Percentiles rank a stretch among this genome's conserved stretches.
Conservation (phyloP, 352 stramenopile genomes). For the Phytophthora colocasiae region DNA sequence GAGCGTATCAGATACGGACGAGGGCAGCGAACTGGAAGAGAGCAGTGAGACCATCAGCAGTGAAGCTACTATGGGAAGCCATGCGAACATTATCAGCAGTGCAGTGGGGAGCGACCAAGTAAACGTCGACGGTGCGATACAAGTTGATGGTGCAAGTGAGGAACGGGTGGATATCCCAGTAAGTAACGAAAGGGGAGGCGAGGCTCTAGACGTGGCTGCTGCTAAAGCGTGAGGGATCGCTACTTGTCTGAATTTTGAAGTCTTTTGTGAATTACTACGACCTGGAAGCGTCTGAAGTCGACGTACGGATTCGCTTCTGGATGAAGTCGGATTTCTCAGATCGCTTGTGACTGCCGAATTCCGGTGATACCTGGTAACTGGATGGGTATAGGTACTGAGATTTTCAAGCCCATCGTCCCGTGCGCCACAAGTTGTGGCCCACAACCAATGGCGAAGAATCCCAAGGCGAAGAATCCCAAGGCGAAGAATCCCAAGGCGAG, state of each 20-base stretch:
- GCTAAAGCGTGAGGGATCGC: not conserved
- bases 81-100: not conserved
- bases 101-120: slow-evolving; percentile 1
- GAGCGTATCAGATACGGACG: slow-evolving; percentile 19
- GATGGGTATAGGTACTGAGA: no score
- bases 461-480: no score
- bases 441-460: no score
- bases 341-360: no score
- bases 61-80: not conserved
- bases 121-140: not conserved
- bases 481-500: no score
- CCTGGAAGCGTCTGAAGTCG: no score
- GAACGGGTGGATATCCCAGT: not conserved
- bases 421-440: no score
- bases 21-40: slow-evolving; percentile 23
- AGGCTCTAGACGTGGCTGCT: not conserved
- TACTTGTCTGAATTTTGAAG: not conserved
- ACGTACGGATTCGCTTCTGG: no score
- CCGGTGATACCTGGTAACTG: no score
- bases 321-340: no score
- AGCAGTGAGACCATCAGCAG: not conserved
- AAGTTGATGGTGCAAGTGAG: not conserved
- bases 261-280: no score
- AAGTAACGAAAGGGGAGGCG: not conserved
- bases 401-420: no score